These are phyloP conservation scores for Apiospora saccharicola DNA, from an alignment of 2,329 filamentous ascomycete genomes.

Conservation along the genomic window DNA sequence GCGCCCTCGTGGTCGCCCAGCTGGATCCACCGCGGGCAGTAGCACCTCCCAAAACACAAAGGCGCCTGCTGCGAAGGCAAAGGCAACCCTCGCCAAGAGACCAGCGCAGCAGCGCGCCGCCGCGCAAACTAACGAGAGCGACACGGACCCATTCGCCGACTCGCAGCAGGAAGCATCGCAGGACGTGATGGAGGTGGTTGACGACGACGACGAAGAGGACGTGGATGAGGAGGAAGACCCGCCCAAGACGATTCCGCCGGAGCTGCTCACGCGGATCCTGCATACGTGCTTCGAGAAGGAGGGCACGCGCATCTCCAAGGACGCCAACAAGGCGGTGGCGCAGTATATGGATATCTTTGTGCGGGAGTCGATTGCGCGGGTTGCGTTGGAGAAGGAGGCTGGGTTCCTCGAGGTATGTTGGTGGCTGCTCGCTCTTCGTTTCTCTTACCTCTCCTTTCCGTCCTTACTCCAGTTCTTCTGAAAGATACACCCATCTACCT, in stretches of 20 bases:
- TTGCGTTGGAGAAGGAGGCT: conserved; percentile 72
- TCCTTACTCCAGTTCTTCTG: too few species aligned
- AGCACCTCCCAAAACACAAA: conserved; percentile 22
- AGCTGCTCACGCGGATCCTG: conserved; percentile 78
- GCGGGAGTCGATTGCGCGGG: conserved; percentile 83
- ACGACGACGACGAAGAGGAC: conserved; percentile 34
- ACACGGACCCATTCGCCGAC: conserved; percentile 39
- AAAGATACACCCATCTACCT: not conserved
- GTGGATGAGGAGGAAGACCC: conserved; percentile 36
- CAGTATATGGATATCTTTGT: conserved; percentile 94
- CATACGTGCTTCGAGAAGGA: conserved; percentile 80
- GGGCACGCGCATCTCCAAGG: conserved; percentile 75
- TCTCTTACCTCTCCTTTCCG: conserved; percentile 24
- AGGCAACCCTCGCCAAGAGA: conserved; percentile 23
- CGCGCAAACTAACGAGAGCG: conserved; percentile 30
- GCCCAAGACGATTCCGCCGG: conserved; percentile 68
- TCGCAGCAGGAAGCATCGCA: conserved; percentile 23
- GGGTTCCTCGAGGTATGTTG: conserved; percentile 76
- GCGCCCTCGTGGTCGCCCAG: conserved; percentile 20
- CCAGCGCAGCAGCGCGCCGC: conserved; percentile 27
- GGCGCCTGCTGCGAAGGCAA: conserved; percentile 19
- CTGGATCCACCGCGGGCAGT: not conserved
- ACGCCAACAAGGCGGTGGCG: conserved; percentile 78
- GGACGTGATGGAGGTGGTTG: conserved; percentile 32
- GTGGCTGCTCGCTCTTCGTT: not conserved